Evolutionary conservation across 2,329 filamentous ascomycete species (phyloP), one percentile per base, ranked within the genome.

Genomic region (Penicillium vulpinum): DNA sequence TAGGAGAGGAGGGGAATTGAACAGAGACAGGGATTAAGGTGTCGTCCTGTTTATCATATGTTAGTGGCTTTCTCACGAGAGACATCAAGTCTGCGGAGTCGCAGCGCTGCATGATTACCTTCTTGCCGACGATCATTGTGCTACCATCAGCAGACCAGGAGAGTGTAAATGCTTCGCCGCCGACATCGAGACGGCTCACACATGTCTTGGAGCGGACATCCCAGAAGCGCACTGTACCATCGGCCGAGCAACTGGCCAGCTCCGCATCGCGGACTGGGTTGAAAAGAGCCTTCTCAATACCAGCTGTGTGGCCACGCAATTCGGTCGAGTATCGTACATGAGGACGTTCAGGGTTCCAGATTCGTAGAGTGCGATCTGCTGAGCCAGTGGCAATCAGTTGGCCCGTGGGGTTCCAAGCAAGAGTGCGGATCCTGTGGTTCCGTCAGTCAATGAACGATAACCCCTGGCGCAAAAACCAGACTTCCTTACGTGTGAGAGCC

Each of bases 351-450:
- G 79, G 79, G 61, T 99, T 96, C 93, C 94, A 99, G 63, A 99
- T 86, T n/a, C 92, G 88, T 43, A 99, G 81, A 0, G 87, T 88
- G 51, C 93, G 92, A 75, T 97, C 89, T 9, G 93, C 91, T 3
- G 91, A 89, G 2, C 91, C 92, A 0, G 92, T 95, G 0, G 93
- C 93, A 59, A 97, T 86, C 58, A 94, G 80, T 9, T 85, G 89
- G 33, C 93, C 92, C 0, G 90, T 80, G 0, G 92, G 90, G 63
- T 93, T 96, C 93, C 93, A 97, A 38, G 90, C 88, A 63, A 97
- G 87, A 2, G 89, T 88, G 39, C 90, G 86, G 55, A 95, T 81
- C 61, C 88, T 91, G 52, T 56, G 31, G 21, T 28, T 24, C 38
- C 52, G 39, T 64, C 40, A 66, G 56, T 40, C 38, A 9, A 46